Conservation (phyloP, 352 stramenopile species). For the Globisporangium sylvaticum region DNA sequence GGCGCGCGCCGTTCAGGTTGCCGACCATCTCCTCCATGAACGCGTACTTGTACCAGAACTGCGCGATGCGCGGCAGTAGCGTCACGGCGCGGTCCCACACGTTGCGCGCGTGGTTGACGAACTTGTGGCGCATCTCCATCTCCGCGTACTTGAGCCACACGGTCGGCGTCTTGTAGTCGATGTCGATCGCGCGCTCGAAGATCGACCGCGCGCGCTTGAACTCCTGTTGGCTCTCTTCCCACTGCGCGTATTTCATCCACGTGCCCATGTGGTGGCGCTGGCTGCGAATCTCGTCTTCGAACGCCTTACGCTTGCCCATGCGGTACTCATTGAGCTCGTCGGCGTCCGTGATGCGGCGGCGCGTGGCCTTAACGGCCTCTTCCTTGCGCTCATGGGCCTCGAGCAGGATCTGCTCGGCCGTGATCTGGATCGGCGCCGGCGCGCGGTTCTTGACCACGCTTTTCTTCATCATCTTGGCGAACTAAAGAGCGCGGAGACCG, state of each 20-base stretch:
- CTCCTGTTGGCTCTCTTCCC: slow-evolving; percentile 98
- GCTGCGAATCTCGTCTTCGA: slow-evolving; percentile 96
- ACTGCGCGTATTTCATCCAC: slow-evolving; percentile 98
- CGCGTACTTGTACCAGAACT: slow-evolving; percentile 99
- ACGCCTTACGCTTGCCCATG: slow-evolving; percentile 90
- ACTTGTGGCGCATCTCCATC: slow-evolving; percentile 99
- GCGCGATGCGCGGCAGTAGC: slow-evolving; percentile 93
- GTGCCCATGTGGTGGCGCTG: slow-evolving; percentile 94
- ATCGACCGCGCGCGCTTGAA: slow-evolving; percentile 95
- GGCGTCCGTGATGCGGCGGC: slow-evolving; percentile 83
- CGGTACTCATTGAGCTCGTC: slow-evolving; percentile 92
- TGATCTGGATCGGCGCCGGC: slow-evolving; percentile 98
- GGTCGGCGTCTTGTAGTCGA: slow-evolving; percentile 93
- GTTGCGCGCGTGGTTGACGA: slow-evolving; percentile 98
- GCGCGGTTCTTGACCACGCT: slow-evolving; percentile 97
- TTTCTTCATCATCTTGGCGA: slow-evolving; percentile 69
- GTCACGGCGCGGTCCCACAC: slow-evolving; percentile 93
- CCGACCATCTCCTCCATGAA: slow-evolving; percentile 99
- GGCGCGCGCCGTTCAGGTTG: slow-evolving; percentile 90
- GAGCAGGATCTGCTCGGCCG: slow-evolving; percentile 97
- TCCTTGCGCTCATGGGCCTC: slow-evolving; percentile 90
- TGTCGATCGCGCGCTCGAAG: slow-evolving; percentile 97
- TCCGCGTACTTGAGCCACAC: slow-evolving; percentile 99
- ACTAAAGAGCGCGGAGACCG: neutral
- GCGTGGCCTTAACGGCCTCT: slow-evolving; percentile 64